Percentiles rank a stretch among this genome's conserved stretches.
These are phyloP conservation scores for Borovskyia barvae DNA, from an alignment of 208 protist genomes.

Conservation along the genomic window DNA sequence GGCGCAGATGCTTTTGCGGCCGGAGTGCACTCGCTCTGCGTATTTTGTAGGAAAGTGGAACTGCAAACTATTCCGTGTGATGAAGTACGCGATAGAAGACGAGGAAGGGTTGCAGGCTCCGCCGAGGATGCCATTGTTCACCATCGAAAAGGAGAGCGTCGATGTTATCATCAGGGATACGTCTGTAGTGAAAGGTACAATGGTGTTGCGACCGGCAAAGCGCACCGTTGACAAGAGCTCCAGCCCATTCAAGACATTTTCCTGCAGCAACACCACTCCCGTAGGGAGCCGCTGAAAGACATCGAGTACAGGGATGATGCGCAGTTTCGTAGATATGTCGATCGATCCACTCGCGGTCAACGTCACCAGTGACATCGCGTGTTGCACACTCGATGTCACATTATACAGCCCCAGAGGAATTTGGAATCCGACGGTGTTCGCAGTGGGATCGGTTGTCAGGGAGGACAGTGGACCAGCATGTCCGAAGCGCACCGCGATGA, in stretches of 20 bases:
- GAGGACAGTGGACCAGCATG: constrained; percentile 12
- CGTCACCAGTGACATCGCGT: constrained; percentile 11
- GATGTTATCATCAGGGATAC: constrained; percentile 28
- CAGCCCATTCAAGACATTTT: constrained; percentile 16
- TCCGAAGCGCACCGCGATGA: constrained; percentile 25
- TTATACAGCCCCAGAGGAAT: constrained; percentile 22
- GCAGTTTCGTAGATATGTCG: constrained; percentile 11
- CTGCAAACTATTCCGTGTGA: constrained; percentile 29
- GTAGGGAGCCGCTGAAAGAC: constrained; percentile 27
- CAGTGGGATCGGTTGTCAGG: constrained; percentile 5
- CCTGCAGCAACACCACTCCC: constrained; percentile 15
- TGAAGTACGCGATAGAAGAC: constrained; percentile 37
- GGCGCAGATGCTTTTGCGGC: constrained; percentile 62
- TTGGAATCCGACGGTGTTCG: constrained; percentile 14
- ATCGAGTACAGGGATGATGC: constrained; percentile 31
- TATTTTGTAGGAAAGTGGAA: constrained; percentile 31
- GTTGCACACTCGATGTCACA: constrained; percentile 1
- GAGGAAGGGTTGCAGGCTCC: constrained; percentile 38
- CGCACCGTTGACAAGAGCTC: constrained; percentile 26
- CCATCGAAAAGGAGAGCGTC: constrained; percentile 48
- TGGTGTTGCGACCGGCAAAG: constrained; percentile 42
- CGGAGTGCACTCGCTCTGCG: constrained; percentile 16
- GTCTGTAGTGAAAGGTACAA: constrained; percentile 37
- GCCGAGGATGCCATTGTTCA: constrained; percentile 61
- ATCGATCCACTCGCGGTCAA: neutral